These are phyloP conservation scores for Eutypella sp. DNA, from an alignment of 2,329 filamentous ascomycete species.

Conservation along the genomic window DNA sequence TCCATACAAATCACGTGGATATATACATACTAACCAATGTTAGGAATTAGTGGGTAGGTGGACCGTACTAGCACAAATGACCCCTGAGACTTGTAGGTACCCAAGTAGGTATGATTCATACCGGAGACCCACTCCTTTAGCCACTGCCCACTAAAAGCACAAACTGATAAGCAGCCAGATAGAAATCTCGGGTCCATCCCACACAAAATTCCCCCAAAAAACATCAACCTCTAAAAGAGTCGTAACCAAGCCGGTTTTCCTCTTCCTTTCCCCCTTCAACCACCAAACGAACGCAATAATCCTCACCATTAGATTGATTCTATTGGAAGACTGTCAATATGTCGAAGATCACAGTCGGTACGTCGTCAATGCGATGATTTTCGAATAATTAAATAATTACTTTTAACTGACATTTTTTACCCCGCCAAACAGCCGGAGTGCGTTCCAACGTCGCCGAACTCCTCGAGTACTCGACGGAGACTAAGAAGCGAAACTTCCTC, in stretches of 20 bases:
- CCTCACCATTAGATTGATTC: slow-evolving; percentile 74
- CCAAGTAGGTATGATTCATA: too few species aligned
- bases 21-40: too few species aligned
- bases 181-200: neutral
- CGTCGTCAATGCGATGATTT: slow-evolving; percentile 15
- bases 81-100: too few species aligned
- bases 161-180: too few species aligned
- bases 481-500: slow-evolving; percentile 98
- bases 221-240: neutral
- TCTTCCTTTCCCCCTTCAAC: slow-evolving; percentile 6
- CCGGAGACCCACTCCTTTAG: too few species aligned
- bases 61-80: too few species aligned
- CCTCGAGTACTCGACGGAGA: slow-evolving; percentile 89
- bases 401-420: slow-evolving; percentile 12
- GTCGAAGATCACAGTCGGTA: slow-evolving; percentile 82
- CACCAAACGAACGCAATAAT: slow-evolving; percentile 35
- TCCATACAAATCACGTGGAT: too few species aligned
- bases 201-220: neutral
- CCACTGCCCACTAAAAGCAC: too few species aligned
- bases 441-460: slow-evolving; percentile 72
- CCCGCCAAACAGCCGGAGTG: slow-evolving; percentile 33
- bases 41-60: too few species aligned
- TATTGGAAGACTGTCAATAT: slow-evolving; percentile 87
- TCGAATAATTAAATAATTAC: neutral
- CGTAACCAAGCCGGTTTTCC: neutral